These are phyloP conservation scores for Malus hybrid DNA, from an alignment of 331 rosid genomes.

Conservation along the genomic window DNA sequence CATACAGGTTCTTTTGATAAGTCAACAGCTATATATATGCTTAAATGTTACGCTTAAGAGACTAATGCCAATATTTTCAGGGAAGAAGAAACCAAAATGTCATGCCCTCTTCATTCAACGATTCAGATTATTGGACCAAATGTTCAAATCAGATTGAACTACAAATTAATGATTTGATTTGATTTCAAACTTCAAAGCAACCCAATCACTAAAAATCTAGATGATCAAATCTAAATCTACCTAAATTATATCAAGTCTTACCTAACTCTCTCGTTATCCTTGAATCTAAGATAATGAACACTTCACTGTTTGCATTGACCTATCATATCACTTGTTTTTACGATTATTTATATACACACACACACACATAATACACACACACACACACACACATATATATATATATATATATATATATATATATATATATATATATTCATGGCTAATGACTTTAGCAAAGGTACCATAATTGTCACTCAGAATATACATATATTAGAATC, in stretches of 20 bases:
- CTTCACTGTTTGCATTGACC: neutral
- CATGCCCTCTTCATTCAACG: constrained; percentile 3
- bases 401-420: too few relatives aligned
- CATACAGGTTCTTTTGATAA: neutral
- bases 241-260: neutral
- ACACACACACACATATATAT: too few relatives aligned
- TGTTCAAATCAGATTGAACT: neutral
- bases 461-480: constrained; percentile 1
- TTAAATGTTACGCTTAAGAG: neutral
- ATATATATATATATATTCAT: neutral
- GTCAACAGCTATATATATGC: constrained; percentile 10
- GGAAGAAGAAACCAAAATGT: constrained; percentile 19
- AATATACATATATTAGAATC: constrained; percentile 3
- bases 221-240: neutral
- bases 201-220: neutral
- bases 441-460: constrained; percentile 9
- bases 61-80: neutral
- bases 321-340: too few relatives aligned
- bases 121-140: constrained; percentile 14
- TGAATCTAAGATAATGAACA: neutral
- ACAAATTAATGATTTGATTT: neutral
- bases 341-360: too few relatives aligned
- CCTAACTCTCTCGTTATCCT: neutral
- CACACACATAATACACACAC: too few relatives aligned
- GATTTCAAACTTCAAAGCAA: neutral